phyloP scores from a whole-genome alignment of 108 stramenopile genomes.

The Cyclostephanos invisitatus region DNA sequence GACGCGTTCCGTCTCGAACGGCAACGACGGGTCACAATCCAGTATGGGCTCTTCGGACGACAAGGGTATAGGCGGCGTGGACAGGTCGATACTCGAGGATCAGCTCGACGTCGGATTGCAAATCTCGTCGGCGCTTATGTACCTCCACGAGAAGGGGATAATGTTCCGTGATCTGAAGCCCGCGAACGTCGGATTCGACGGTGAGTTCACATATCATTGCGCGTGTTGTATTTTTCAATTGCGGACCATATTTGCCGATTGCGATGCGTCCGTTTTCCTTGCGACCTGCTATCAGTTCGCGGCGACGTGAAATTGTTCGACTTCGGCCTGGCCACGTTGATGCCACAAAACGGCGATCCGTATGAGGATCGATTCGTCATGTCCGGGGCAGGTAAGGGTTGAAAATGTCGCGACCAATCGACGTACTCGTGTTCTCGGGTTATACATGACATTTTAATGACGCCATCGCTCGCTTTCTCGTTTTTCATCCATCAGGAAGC shows the following conservation, averaged over 20 bases:
- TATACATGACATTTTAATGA: background rate
- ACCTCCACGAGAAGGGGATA: conserved; percentile 28
- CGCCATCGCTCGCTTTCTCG: background rate
- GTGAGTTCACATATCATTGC: background rate
- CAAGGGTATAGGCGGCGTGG: too few relatives aligned
- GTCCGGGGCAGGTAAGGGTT: conserved; percentile 29
- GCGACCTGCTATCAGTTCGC: background rate
- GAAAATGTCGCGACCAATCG: background rate
- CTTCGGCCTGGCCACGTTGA: conserved; percentile 56
- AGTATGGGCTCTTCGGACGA: background rate
- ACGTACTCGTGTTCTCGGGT: background rate
- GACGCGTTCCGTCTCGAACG: too few relatives aligned
- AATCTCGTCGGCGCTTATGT: conserved; percentile 17
- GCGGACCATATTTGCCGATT: background rate
- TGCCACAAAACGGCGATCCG: conserved; percentile 41
- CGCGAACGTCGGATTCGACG: conserved; percentile 29
- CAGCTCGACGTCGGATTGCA: conserved; percentile 17
- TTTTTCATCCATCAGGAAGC: conserved; percentile 1
- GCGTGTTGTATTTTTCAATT: background rate
- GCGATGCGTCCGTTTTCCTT: background rate
- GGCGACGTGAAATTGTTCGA: conserved; percentile 62
- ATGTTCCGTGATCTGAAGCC: conserved; percentile 32
- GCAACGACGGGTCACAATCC: too few relatives aligned
- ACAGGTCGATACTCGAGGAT: background rate
- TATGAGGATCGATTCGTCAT: conserved; percentile 28